Evolutionary conservation across 306 rosid species (phyloP), one percentile per base, ranked within the genome.

Genomic region (Carpinus fangiana): DNA sequence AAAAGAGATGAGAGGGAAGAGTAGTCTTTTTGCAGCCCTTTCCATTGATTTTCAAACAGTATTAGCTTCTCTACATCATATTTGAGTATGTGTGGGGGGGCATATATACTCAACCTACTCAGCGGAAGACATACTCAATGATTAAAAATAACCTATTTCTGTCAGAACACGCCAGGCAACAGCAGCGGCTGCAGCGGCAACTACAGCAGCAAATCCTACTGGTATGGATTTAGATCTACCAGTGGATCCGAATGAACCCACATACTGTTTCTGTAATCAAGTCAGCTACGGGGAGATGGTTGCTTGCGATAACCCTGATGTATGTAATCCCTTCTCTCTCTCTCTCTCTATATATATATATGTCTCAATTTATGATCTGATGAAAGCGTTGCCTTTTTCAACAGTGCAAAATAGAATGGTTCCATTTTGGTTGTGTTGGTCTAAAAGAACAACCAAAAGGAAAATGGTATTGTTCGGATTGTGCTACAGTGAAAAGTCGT

Each of bases 391-490:
- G 14, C n/a, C 28, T 54, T 12, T 60, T 31, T 74, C 47, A 54
- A 80, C 90, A 86, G 92, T 88, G 90, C 87, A 88, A 82, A 82
- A 82, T 84, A 3, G 90, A 88, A 69, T 88, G 92, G 92, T 88
- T 88, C 79, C 92, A 88, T 78, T 88, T 88, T 20, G 90, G 90
- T 55, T 88, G 90, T 10, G 92, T 88, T 67, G 92, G 92, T 53
- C 72, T 88, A 77, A 88, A 82, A 75, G 92, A 86, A 56, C 84
- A 88, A 76, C 92, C 90, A 2, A 88, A 78, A 82, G 92, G 92
- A 36, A 88, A 88, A 76, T 88, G 92, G 90, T 84, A 45, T 51
- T 88, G 92, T 50, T 52, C 90, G 12, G 90, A 86, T 53, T 88
- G 92, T n/a, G 53, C 87, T 0, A 74, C 16, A 5, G 0, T 72